Base-by-base conservation (phyloP, 78 protist species). In the Dictyostelium brefeldianum region DNA sequence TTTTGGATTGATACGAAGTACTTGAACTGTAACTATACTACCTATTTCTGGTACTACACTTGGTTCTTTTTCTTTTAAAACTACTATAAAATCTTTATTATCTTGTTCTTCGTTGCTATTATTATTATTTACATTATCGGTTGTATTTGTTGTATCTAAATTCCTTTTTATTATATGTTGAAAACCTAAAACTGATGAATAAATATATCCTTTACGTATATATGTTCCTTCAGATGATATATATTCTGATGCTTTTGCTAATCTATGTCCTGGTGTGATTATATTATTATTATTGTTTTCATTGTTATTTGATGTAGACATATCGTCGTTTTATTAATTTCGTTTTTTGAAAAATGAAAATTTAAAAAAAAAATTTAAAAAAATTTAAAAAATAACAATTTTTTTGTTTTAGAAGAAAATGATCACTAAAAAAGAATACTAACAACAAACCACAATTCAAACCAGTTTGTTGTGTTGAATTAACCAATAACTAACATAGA, bases 1-100 rank as follows among this genome's bases (percentile, higher is more conserved):
- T 69, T 77, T 64, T 18, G 96, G 96, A 75, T 93, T 83, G 31
- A 78, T 83, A 50, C 89, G 51, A 12, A 89, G 51, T 14, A 93
- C 92, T 74, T 93, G 93, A 22, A 77, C 96, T 57, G 96, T 93
- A 41, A 93, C 96, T 43, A 93, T 77, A 89, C 89, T 75, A 14
- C 90, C 90, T 54, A 93, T 93, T 25, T 87, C 92, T 25, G 96
- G 96, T 31, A 93, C 80, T 10, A 93, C 41, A 29, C 90, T 31
- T 27, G 96, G 94, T n/a, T 93, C 96, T 56, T 62, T 85, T 25
- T 85, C 94, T 57, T 85, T 93, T 48, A 62, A 79, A 48, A 82
- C 95, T 59, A 79, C 87, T 36, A 90, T 75, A 82, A 41, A 90
- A 75, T 82, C 95, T 71, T 47, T 80, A 51, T 78, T 65, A 65